Base-by-base conservation (phyloP, 768 basidiomycete genomes). In the Phlebiopsis flavidoalba region DNA sequence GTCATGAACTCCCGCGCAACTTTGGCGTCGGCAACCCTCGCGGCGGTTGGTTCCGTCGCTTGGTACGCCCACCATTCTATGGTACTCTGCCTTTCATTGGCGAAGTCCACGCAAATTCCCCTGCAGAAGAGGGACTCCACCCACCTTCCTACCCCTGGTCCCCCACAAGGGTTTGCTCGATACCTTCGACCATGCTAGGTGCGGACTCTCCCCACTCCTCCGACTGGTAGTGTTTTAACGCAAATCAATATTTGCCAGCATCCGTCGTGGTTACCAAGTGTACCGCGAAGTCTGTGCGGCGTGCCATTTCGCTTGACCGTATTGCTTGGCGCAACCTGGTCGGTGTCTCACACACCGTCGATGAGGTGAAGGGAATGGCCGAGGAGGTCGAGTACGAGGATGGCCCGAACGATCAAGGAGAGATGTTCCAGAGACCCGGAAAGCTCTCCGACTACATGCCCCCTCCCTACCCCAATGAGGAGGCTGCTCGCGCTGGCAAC, bases 301-400 rank as follows among this genome's bases (percentile, higher is more conserved):
- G 11, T 99, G 97, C 76, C 97, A 99, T 75, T n/a, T 99, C 97
- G 36, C 87, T 99, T 59, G 93, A 99, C 79, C 94, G 97, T 68
- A 95, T 99, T 71, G 97, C 97, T 60, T 99, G 97, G 97, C 93
- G 97, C 73, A 99, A 98, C 79, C 80, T 99, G 60, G 97, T 99
- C 65, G 97, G 95, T 70, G 94, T 98, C 58, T 97, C 95, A 31
- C 97, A 99, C 78, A 93, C 90, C 67, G 96, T 80, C 47, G 91
- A 94, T 65, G 95, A 99, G 77, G 81, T 81, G 57, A 90, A 91
- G 74, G 79, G 80, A 1, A 85, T 98, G 89, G 97, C 97, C 10
- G 97, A 97, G 77, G 96, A 98, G 70, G 80, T 95, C 60, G 97
- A 99, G 75, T 99, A 98, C 76, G 83, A 85, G 70, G 97, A 99